A percentile compares a stretch with the other conserved stretches of the same genome.
Evolutionary conservation across 352 stramenopile species (phyloP).

Genomic region (Blastocystis sp.): DNA sequence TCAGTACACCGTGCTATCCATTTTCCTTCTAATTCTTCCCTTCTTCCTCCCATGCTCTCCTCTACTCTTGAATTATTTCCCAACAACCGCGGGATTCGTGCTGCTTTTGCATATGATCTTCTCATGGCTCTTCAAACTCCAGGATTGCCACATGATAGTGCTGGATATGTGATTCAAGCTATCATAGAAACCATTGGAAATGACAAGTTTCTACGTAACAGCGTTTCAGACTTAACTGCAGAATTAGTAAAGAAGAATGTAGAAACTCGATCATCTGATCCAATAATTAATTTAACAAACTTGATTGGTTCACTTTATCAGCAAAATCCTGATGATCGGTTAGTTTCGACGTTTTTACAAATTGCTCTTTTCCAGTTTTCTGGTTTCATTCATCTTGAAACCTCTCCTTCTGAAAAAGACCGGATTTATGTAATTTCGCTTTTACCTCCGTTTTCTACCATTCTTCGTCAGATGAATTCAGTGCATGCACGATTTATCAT

Average conservation of each 20-base stretch:
- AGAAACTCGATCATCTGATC: background rate
- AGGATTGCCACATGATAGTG: background rate
- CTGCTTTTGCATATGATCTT: background rate
- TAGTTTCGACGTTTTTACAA: background rate
- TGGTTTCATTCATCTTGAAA: background rate
- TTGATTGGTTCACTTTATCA: background rate
- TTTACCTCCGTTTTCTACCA: background rate
- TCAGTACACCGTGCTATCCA: background rate
- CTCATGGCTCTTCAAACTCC: background rate
- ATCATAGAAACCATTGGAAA: background rate
- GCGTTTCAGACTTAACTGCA: background rate
- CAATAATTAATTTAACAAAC: background rate
- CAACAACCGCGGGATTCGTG: background rate
- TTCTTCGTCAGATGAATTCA: background rate
- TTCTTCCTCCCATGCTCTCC: background rate
- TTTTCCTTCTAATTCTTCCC: background rate
- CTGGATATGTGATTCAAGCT: background rate
- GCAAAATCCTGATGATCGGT: background rate
- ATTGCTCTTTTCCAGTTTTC: background rate
- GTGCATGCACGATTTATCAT: background rate
- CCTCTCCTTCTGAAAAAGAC: background rate
- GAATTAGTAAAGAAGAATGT: background rate
- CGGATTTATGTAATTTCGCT: background rate
- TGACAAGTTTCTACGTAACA: background rate
- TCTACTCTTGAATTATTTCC: background rate